phyloP scores from a whole-genome alignment of 495 filamentous ascomycete genomes.

The Penicillium alfredii region DNA sequence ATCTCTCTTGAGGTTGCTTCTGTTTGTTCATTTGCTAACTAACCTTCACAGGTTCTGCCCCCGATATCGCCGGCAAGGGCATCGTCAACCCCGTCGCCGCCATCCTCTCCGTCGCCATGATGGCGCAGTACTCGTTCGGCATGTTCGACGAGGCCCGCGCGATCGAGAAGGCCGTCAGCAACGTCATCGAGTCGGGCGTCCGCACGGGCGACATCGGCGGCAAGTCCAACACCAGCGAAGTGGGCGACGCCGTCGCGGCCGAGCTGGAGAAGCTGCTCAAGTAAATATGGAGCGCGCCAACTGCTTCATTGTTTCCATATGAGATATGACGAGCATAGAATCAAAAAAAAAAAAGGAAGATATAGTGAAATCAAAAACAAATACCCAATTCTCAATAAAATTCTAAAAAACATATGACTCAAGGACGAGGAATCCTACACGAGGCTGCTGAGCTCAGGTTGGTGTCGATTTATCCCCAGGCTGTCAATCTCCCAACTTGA shows the following conservation, averaged over 20 bases:
- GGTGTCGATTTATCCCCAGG: too few relatives aligned
- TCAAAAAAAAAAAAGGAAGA: conserved; percentile 5
- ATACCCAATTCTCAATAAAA: too few relatives aligned
- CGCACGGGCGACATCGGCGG: conserved; percentile 52
- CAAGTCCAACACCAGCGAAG: conserved; percentile 43
- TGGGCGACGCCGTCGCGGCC: conserved; percentile 48
- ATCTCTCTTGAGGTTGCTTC: background rate
- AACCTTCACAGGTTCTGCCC: conserved; percentile 34
- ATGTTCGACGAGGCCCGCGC: conserved; percentile 45
- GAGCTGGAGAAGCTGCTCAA: conserved; percentile 45
- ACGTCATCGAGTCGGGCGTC: conserved; percentile 47
- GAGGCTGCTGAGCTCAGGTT: too few relatives aligned
- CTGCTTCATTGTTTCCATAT: conserved; percentile 11
- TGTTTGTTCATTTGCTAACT: conserved; percentile 6
- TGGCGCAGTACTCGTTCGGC: conserved; percentile 50
- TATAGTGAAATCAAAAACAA: conserved; percentile 7
- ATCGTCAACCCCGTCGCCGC: conserved; percentile 69
- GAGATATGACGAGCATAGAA: conserved; percentile 21
- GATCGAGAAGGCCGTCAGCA: conserved; percentile 48
- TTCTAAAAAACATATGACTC: too few relatives aligned
- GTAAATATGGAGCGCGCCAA: conserved; percentile 17
- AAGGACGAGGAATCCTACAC: too few relatives aligned
- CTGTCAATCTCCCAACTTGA: too few relatives aligned
- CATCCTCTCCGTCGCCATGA: conserved; percentile 51
- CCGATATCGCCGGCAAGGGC: conserved; percentile 72